Evolutionary conservation across 2,329 filamentous ascomycete species (phyloP), one percentile per base, ranked within the genome.

Genomic region (Alternaria ethzedia): DNA sequence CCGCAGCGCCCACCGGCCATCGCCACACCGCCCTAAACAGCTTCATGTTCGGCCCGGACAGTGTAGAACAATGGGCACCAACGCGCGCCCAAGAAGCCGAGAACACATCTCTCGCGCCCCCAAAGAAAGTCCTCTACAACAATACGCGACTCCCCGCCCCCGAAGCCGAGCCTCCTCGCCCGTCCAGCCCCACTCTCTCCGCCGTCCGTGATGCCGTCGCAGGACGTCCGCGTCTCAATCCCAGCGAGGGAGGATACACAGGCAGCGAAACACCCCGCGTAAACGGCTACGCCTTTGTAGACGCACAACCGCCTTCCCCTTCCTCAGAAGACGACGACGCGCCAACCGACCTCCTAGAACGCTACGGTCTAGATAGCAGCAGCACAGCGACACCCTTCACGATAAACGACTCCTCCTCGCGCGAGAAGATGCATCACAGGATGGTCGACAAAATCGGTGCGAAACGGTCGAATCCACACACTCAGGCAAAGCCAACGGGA

Each of bases 281-380:
- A 0, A 97, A 96, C 67, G 96, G 96, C 1, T 99, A 97, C 78
- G 88, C 93, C 0, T 98, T 97, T 80, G 94, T 99, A 36, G 94
- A 97, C 70, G 93, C 96, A 60, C 92, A 97, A 23, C 93, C 97
- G 68, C 93, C 96, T 61, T 91, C 91, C 44, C 86, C 87, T 60
- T 91, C 91, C 45, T 86, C 87, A 0, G 78, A 80, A 47, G 77
- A 79, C 46, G 77, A 76, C 13, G 76, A 79, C 51, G 78, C 78
- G 10, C 79, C 79, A 4, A 77, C 74, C 36, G 78, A 79, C 44
- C 68, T 84, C 1, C 72, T 84, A 1, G 78, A 86, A n/a, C 80
- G 81, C 44, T 79, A 81, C 28, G 83, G 85, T n/a, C 69, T 73
- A 28, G 71, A 66, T 10, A 62, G 52, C 9, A 44, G 28, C 1